Base-by-base conservation (phyloP, 1,284 basidiomycete genomes). In the Trichosporon ovoides region DNA sequence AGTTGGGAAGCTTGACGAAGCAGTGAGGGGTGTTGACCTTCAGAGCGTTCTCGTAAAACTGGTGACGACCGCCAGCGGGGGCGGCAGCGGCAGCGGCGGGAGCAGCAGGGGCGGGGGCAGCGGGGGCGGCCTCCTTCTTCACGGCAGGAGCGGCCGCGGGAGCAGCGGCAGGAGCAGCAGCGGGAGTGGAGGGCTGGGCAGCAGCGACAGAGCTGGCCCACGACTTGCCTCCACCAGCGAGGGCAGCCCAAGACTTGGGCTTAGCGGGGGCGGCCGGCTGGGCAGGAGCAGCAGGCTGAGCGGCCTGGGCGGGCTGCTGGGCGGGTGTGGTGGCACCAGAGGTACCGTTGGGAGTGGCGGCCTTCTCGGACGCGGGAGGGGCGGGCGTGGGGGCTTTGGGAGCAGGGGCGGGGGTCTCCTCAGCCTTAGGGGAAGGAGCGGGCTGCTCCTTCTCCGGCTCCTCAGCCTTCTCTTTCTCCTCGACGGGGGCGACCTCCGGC, bases 1-100 rank as follows among this genome's bases (percentile, higher is more conserved):
- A 79, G 70, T 78, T 78, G 57, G 75, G 75, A 37, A 79, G 74
- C 77, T 94, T 95, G 80, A 94, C 85, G 77, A 94, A 95, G 77
- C 89, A 91, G 63, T 87, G 85, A 3, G 87, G 73, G 16, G 84
- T 88, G 35, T 81, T 81, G 53, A 90, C 79, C 59, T 77, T 81
- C 60, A 83, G 77, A 13, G 86, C 88, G 61, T 85, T 83, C 34
- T 81, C 72, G 57, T 80, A 76, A 13, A 78, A 77, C 2, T 83
- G 83, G 64, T 84, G 83, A n/a, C 66, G 65, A 46, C 54, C 58
- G 22, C 33, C 34, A 16, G 36, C 31, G 7, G 48, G 18, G 13
- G 34, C 33, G 43, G 63, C 57, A 38, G 60, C 57, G 52, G 66
- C 64, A 18, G 72, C 63, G 20, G 49, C 64, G 56, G 53, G 50